Evolutionary conservation across 306 rosid species (phyloP), one percentile per base, ranked within the genome.

Genomic region (Dryas alaskensis): DNA sequence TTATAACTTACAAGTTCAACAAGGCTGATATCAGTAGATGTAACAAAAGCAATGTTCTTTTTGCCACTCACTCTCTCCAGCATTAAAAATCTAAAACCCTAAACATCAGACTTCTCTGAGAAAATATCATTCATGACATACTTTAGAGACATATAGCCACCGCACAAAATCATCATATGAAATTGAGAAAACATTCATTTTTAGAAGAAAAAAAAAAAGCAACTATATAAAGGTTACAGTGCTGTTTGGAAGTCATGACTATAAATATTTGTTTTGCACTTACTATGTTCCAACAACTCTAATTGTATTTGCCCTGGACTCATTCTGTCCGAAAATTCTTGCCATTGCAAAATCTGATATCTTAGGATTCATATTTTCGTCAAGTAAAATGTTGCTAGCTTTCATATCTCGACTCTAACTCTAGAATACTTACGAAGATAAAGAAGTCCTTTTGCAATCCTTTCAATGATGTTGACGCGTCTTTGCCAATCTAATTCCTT

Each of bases 391-490:
- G 61, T 78, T 78, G 44, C 78, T 77, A 61, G 81, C 66, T 63
- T 77, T 70, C 31, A 77, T 45, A 60, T 77, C 76, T 45, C 60
- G 53, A 70, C 52, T 70, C 76, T 63, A 4, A 70, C 40, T 63
- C 60, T 70, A 7, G 81, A 77, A 77, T 77, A 70, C 76, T 63
- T 77, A 42, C 70, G 81, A 70, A 77, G 76, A 63, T 70, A 70
- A 47, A 77, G 67, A 27, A 77, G 72, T 52, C 81, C 72, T 45
- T 70, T 72, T 16, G 72, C 76, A 62, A 77, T 58, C 51, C 72
- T 76, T 63, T 77, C 60, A 12, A 70, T 70, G 31, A 77, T 70
- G 43, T 49, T 71, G 39, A 19, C 67, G 42, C 67, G 27, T 64
- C 59, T 8, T 27, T 3, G 48, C 52, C 81, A 46, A 65, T 64